A percentile compares a stretch with the other conserved stretches of the same genome.
Conservation (phyloP, 2,329 filamentous ascomycete species). For the Aspergillus chevalieri region DNA sequence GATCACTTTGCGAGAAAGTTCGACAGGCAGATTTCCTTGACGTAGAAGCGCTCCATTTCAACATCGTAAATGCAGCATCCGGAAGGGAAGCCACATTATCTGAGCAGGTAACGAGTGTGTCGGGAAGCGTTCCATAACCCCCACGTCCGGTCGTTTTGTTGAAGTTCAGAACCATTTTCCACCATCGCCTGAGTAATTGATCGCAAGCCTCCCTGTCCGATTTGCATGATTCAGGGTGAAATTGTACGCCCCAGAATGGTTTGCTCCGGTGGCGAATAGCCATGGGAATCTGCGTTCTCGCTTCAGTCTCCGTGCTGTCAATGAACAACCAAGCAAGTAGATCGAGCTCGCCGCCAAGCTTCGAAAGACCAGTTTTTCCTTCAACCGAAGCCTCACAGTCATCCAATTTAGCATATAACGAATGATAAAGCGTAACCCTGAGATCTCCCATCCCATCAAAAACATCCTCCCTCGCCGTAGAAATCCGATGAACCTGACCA, state of each 20-base stretch:
- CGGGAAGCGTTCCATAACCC: conserved; percentile 13
- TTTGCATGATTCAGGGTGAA: conserved; percentile 87
- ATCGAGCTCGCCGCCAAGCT: conserved; percentile 26
- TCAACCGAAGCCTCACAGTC: conserved; percentile 6
- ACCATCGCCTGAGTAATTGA: conserved; percentile 68
- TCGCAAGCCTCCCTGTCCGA: conserved; percentile 54
- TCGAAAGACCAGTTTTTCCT: conserved; percentile 8
- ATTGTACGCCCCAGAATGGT: conserved; percentile 84
- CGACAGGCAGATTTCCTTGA: conserved; percentile 21
- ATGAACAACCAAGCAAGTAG: conserved; percentile 58
- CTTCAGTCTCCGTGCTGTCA: conserved; percentile 31
- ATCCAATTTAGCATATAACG: conserved; percentile 45
- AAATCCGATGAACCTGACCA: conserved; percentile 67
- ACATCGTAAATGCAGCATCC: conserved; percentile 44
- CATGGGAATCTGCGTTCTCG: conserved; percentile 58
- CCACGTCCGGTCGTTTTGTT: conserved; percentile 38
- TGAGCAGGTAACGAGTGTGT: conserved; percentile 13
- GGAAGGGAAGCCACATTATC: conserved; percentile 16
- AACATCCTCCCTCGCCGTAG: conserved; percentile 56
- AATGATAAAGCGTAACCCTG: conserved; percentile 72
- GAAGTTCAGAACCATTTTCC: conserved; percentile 58
- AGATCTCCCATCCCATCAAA: conserved; percentile 59
- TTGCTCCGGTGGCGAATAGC: conserved; percentile 60
- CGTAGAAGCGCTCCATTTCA: conserved; percentile 27
- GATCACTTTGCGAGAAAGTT: conserved; percentile 13